These are phyloP conservation scores for Solanum sejunctum DNA, from an alignment of 257 asterid genomes.

Conservation along the genomic window DNA sequence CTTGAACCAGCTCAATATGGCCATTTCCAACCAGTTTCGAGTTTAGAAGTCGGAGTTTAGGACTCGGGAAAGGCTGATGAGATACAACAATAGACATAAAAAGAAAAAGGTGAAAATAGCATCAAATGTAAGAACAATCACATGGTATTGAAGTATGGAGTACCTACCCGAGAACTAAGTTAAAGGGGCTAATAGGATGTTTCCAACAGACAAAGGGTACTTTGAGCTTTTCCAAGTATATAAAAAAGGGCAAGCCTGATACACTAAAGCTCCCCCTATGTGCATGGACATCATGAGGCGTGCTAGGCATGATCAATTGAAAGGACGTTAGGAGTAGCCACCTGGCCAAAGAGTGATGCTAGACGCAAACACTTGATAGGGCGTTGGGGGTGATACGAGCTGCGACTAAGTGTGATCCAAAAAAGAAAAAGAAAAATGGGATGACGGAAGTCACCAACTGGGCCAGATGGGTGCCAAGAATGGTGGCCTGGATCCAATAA, in stretches of 20 bases:
- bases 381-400: not conserved
- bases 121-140: not conserved
- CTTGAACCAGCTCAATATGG: not conserved
- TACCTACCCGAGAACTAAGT: not conserved
- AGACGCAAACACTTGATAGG: not conserved
- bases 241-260: too few relatives aligned
- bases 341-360: not conserved
- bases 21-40: not conserved
- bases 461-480: not conserved
- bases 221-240: not conserved
- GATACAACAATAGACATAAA: not conserved
- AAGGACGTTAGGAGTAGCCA: not conserved
- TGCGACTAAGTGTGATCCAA: not conserved
- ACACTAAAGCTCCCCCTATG: too few relatives aligned
- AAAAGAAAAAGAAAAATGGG: not conserved
- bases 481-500: not conserved
- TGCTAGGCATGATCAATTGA: not conserved
- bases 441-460: not conserved
- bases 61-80: constrained; percentile 5
- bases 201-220: not conserved
- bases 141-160: not conserved
- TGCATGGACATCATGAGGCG: too few relatives aligned
- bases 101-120: not conserved
- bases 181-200: not conserved
- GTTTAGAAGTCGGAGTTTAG: not conserved